Percentiles rank a stretch among this genome's conserved stretches.
Evolutionary conservation across 305 asterid genomes (phyloP).

Genomic region (Fraxinus baroniana): DNA sequence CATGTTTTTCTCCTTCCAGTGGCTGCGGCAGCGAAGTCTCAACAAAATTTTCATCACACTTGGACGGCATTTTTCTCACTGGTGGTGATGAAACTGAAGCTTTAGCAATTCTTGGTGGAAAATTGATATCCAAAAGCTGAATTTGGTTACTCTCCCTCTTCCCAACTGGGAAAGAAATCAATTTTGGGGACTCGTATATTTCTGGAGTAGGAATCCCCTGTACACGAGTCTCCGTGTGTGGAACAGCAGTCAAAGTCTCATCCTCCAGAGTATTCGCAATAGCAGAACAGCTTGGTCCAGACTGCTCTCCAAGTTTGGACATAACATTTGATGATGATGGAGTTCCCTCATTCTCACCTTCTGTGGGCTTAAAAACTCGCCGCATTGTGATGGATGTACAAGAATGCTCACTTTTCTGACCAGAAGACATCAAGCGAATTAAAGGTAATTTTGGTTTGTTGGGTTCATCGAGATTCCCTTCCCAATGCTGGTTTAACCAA

Average conservation of each 20-base stretch:
- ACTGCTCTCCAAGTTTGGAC: constrained; percentile 43
- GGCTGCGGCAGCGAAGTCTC: constrained; percentile 25
- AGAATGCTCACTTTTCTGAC: constrained; percentile 87
- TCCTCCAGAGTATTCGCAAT: constrained; percentile 35
- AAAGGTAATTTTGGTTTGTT: constrained; percentile 82
- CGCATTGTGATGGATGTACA: constrained; percentile 91
- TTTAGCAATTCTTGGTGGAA: constrained; percentile 63
- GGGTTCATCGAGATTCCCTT: constrained; percentile 89
- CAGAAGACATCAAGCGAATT: constrained; percentile 81
- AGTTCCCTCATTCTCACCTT: constrained; percentile 55
- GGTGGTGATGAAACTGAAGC: constrained; percentile 37
- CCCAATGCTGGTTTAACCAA: constrained; percentile 98
- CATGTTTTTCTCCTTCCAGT: constrained; percentile 23
- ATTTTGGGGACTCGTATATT: constrained; percentile 65
- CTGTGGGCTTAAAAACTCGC: constrained; percentile 70
- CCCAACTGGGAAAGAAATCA: constrained; percentile 48
- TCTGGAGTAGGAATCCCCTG: constrained; percentile 79
- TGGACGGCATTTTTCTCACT: constrained; percentile 35
- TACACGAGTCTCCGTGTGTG: constrained; percentile 34
- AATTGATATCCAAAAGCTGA: constrained; percentile 83
- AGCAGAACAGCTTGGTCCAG: constrained; percentile 43
- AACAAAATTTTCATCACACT: constrained; percentile 40
- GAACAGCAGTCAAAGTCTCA: constrained; percentile 30
- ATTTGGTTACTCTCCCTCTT: constrained; percentile 48
- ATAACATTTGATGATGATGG: constrained; percentile 46